A percentile compares a stretch with the other conserved stretches of the same genome.
phyloP scores from a whole-genome alignment of 495 filamentous ascomycete species.

The Tuber brumale region DNA sequence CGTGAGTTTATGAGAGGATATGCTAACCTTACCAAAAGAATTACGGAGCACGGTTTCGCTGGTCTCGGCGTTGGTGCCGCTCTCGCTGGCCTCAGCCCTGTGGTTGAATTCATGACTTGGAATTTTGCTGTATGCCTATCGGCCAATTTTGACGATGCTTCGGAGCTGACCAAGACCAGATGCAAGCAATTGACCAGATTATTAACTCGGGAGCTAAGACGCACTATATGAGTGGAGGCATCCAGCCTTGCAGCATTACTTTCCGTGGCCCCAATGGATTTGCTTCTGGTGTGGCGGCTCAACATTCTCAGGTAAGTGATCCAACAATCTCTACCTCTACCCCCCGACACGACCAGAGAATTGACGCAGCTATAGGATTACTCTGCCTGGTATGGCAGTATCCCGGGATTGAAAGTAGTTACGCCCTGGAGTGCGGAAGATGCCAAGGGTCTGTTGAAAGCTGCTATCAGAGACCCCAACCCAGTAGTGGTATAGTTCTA shows the following conservation, averaged over 20 bases:
- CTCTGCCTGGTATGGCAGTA: constrained; percentile 95
- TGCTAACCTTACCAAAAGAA: constrained; percentile 44
- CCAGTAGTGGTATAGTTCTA: constrained; percentile 62
- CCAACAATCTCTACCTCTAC: not conserved
- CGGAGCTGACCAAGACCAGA: constrained; percentile 43
- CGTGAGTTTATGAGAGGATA: not conserved
- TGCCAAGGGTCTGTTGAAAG: constrained; percentile 95
- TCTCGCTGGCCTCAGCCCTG: constrained; percentile 84
- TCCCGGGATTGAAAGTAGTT: constrained; percentile 95
- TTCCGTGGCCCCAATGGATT: constrained; percentile 99
- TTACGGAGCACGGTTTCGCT: constrained; percentile 91
- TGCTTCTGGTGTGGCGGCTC: constrained; percentile 86
- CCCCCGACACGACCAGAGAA: not conserved
- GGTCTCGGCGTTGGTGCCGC: constrained; percentile 92
- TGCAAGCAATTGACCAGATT: constrained; percentile 99
- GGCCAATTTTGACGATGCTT: constrained; percentile 3
- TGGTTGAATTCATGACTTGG: constrained; percentile 96
- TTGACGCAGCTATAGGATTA: constrained; percentile 47
- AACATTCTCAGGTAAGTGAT: constrained; percentile 75
- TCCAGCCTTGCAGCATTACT: constrained; percentile 98
- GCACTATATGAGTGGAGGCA: constrained; percentile 99
- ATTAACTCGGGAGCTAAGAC: constrained; percentile 99
- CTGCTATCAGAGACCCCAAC: constrained; percentile 96
- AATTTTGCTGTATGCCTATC: constrained; percentile 71
- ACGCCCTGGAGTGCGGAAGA: constrained; percentile 93